Conservation (phyloP, 2,329 filamentous ascomycete genomes). For the Clarireedia hainanense region DNA sequence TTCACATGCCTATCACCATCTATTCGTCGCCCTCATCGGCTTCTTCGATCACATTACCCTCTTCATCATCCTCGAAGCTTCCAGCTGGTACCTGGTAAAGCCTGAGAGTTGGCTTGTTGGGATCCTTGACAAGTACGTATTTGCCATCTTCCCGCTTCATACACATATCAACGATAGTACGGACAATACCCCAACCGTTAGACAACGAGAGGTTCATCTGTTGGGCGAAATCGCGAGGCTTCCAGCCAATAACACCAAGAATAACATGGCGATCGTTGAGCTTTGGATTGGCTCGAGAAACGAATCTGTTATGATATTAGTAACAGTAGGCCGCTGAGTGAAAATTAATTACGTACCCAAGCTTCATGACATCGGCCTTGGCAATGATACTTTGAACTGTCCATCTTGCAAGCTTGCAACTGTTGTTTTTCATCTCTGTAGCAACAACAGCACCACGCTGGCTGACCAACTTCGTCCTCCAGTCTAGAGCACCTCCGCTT, state of each 20-base stretch:
- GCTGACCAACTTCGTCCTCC: conserved; percentile 87
- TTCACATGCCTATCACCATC: not conserved
- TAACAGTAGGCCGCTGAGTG: not conserved
- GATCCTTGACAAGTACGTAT: conserved; percentile 80
- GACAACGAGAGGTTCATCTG: conserved; percentile 97
- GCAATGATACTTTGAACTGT: conserved; percentile 94
- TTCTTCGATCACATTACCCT: conserved; percentile 38
- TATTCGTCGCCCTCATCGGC: conserved; percentile 25
- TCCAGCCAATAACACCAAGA: conserved; percentile 93
- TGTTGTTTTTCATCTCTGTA: conserved; percentile 99
- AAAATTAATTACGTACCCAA: conserved; percentile 58
- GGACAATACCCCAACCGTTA: conserved; percentile 98
- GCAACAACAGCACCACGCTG: conserved; percentile 96
- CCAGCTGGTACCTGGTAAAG: conserved; percentile 83
- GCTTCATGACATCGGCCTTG: conserved; percentile 97
- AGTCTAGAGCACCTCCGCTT: conserved; percentile 89
- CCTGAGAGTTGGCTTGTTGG: conserved; percentile 91
- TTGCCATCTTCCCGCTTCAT: conserved; percentile 71
- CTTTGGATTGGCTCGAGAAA: conserved; percentile 89
- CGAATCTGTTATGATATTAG: conserved; percentile 57
- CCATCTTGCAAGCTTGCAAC: conserved; percentile 96
- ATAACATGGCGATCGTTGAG: conserved; percentile 90
- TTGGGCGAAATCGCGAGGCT: conserved; percentile 89
- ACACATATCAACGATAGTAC: conserved; percentile 94
- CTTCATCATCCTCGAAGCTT: conserved; percentile 85